A percentile compares a stretch with the other conserved stretches of the same genome.
Conservation (phyloP, 306 rosid species). For the Ceratonia siliqua region DNA sequence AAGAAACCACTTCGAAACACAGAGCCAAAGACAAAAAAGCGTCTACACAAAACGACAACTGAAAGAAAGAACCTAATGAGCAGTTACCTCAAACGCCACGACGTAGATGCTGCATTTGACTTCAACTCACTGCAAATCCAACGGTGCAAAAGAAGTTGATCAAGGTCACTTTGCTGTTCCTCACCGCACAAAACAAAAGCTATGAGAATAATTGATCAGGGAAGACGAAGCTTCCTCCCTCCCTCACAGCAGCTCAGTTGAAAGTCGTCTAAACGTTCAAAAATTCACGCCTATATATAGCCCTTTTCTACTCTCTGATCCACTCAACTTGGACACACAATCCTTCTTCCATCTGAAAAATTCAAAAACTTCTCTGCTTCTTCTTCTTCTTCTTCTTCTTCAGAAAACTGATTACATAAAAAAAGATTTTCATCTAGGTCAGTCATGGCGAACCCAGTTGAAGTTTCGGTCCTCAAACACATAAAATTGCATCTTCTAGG, state of each 20-base stretch:
- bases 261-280: neutral
- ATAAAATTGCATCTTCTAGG: constrained; percentile 75
- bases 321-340: constrained; percentile 27
- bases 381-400: neutral
- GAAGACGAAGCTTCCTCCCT: constrained; percentile 36
- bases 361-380: neutral
- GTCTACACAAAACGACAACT: neutral
- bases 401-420: neutral
- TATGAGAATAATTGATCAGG: neutral
- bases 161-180: neutral
- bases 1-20: neutral
- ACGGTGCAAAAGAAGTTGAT: neutral
- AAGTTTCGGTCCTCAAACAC: constrained; percentile 43
- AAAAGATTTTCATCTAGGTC: no score
- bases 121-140: neutral
- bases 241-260: constrained; percentile 5
- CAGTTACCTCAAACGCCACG: neutral
- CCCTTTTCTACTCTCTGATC: constrained; percentile 17
- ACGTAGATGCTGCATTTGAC: neutral
- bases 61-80: neutral
- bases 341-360: neutral
- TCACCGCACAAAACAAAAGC: neutral
- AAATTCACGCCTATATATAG: neutral
- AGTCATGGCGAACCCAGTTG: constrained; percentile 44
- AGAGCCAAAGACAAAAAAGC: neutral